Base-by-base conservation (phyloP, 106 monocot genomes). In the Agapanthus africanus region DNA sequence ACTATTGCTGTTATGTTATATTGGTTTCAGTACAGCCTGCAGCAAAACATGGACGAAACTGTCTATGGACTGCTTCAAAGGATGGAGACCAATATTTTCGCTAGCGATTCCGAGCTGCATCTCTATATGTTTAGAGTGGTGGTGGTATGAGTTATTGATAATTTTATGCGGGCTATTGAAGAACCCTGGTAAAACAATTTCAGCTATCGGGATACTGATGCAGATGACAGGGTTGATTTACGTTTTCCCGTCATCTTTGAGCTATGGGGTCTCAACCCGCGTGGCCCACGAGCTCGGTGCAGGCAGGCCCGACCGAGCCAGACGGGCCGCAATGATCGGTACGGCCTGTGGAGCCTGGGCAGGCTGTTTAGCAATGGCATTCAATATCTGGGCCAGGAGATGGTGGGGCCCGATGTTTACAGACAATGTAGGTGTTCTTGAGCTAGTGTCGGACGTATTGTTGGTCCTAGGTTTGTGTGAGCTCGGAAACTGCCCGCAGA, bases 131-230 rank as follows among this genome's bases (percentile, higher is more conserved):
- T n/a, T 78, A 8, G 71, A 78, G 40, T 78, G 78, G 78, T 78
- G 78, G 78, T 78, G 78, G 78, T 78, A 72, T 27, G 78, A 78
- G 59, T 19, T 78, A 23, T 66, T 78, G 78, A 78, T 78, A 65
- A 44, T 78, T 25, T 39, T 77, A 19, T 77, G 71, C 19, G 71
- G 77, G 19, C 40, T 77, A 16, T 39, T 77, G 7, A 37, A 36
- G 14, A 70, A 49, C 32, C 70, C 77, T 0, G 37, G 42, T 33
- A 54, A 18, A 26, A 70, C 65, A 1, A 63, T 77, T 1, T 47
- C 77, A 3, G 60, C 77, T n/a, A 77, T 77, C 13, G 77, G 70
- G 13, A 59, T 77, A 6, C 49, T 71, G 18, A 71, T 77, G 3
- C 77, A 77, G 63, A 65, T 57, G 59, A 70, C 77, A 1, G 54